Percentiles rank a stretch among this genome's conserved stretches.
Conservation (phyloP, 306 rosid species). For the Lagenaria siceraria region DNA sequence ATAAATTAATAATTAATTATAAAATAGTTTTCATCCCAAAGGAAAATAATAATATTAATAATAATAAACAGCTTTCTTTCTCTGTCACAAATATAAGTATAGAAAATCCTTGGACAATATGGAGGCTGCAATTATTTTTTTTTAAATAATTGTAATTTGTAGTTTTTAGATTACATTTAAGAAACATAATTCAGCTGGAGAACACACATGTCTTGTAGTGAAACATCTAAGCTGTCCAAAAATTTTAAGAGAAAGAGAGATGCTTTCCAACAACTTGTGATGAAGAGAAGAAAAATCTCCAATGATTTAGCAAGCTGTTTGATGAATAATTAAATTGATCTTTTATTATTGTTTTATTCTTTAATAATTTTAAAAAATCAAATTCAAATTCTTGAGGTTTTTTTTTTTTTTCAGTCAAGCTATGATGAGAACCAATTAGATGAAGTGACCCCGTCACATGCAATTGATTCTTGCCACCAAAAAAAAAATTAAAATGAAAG, state of each 20-base stretch:
- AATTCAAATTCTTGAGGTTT: background rate
- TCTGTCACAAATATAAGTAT: background rate
- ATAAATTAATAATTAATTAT: background rate
- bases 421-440: background rate
- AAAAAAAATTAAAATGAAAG: too few relatives aligned
- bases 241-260: background rate
- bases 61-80: background rate
- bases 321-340: background rate
- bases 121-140: background rate
- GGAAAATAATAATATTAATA: too few relatives aligned
- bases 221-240: background rate
- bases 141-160: background rate
- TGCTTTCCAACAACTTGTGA: background rate
- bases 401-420: background rate
- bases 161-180: background rate
- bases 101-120: background rate
- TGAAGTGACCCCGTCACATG: background rate
- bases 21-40: background rate
- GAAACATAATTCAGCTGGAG: background rate
- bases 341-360: background rate
- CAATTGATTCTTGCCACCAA: background rate
- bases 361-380: background rate
- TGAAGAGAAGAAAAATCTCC: background rate
- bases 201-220: background rate
- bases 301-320: constrained; percentile 1